phyloP scores from a whole-genome alignment of 2,329 filamentous ascomycete genomes.

The Talaromyces sp. region DNA sequence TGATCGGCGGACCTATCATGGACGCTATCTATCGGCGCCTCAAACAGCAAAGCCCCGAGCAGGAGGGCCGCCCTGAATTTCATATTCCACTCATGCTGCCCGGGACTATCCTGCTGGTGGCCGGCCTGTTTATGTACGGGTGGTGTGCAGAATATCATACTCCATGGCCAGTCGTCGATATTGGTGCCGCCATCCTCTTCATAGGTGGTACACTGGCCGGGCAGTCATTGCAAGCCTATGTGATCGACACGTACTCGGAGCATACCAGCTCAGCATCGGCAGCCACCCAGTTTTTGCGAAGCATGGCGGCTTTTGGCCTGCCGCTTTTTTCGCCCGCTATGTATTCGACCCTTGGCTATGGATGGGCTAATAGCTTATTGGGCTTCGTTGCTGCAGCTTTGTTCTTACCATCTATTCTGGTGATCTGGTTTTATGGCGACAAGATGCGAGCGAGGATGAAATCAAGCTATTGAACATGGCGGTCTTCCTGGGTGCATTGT shows the following conservation, averaged over 20 bases:
- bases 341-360: slow-evolving; percentile 42
- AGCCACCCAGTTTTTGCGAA: slow-evolving; percentile 51
- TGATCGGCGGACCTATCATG: slow-evolving; percentile 31
- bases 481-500: not conserved
- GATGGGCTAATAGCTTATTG: slow-evolving; percentile 51
- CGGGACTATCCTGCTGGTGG: slow-evolving; percentile 51
- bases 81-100: slow-evolving; percentile 55
- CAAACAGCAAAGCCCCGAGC: slow-evolving; percentile 28
- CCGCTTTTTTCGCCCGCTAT: slow-evolving; percentile 55
- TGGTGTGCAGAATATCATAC: slow-evolving; percentile 52
- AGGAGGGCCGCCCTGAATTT: slow-evolving; percentile 49
- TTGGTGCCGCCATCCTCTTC: not conserved
- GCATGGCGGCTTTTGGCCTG: slow-evolving; percentile 53
- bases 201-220: not conserved
- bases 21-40: slow-evolving; percentile 32
- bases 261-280: slow-evolving; percentile 43
- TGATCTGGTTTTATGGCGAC: slow-evolving; percentile 45
- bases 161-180: slow-evolving; percentile 29
- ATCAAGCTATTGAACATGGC: not conserved
- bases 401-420: slow-evolving; percentile 37
- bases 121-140: slow-evolving; percentile 57
- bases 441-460: slow-evolving; percentile 7
- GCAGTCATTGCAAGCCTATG: not conserved
- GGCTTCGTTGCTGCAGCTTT: slow-evolving; percentile 44
- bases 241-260: slow-evolving; percentile 29